Conservation (phyloP, 2,329 filamentous ascomycete genomes). For the Colletotrichum endophyticum region DNA sequence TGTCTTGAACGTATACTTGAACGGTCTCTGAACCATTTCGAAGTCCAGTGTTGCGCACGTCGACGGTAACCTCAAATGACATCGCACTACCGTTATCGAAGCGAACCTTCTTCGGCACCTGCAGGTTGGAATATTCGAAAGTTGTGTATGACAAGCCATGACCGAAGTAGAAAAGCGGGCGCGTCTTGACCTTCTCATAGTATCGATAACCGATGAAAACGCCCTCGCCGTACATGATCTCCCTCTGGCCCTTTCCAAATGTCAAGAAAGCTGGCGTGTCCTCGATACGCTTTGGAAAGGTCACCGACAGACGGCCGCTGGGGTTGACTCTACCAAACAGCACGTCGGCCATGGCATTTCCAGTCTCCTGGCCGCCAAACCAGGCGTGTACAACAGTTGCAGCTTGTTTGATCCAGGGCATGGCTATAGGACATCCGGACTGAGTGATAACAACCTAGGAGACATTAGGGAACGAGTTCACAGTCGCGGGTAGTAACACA, state of each 20-base stretch:
- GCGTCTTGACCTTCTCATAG: constrained; percentile 56
- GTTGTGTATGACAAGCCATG: constrained; percentile 71
- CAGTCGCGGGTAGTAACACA: rapidly evolving
- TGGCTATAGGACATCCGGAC: constrained; percentile 58
- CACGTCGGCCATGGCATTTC: constrained; percentile 27
- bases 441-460: constrained; percentile 54
- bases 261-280: constrained; percentile 73
- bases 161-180: constrained; percentile 70
- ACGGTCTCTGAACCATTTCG: neutral
- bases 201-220: constrained; percentile 75
- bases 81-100: neutral
- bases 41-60: neutral
- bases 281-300: constrained; percentile 65
- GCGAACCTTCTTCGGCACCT: constrained; percentile 23
- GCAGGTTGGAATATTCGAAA: constrained; percentile 49
- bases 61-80: neutral
- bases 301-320: constrained; percentile 73
- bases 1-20: constrained; percentile 42
- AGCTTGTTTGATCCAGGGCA: constrained; percentile 55
- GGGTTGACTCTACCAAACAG: constrained; percentile 27
- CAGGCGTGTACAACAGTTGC: constrained; percentile 31
- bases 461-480: neutral
- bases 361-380: constrained; percentile 28
- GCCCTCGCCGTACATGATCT: constrained; percentile 73
- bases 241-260: constrained; percentile 65